Conservation (phyloP, 1,284 basidiomycete genomes). For the Apiotrichum siamense region DNA sequence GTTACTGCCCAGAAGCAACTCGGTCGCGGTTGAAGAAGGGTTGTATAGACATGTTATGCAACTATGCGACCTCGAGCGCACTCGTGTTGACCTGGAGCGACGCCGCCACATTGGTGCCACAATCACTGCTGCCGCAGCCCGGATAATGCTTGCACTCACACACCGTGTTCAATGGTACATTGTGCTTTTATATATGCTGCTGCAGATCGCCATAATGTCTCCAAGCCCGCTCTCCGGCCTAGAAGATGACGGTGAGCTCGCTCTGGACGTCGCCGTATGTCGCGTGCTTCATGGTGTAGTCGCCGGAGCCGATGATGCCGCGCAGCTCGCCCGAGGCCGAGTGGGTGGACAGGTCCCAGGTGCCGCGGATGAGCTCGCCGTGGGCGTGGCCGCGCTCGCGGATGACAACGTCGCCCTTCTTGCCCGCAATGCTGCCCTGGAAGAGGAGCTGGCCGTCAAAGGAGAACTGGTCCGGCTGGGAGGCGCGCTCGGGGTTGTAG, state of each 20-base stretch:
- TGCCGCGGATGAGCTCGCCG: neutral
- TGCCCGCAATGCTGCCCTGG: neutral
- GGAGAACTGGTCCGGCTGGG: neutral
- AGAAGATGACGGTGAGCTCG: neutral
- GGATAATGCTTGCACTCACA: no score
- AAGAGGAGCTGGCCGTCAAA: neutral
- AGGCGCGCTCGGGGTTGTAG: neutral
- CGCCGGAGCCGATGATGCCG: neutral
- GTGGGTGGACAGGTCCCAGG: neutral
- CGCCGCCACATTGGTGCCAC: no score
- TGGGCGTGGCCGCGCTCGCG: neutral
- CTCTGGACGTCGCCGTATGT: neutral
- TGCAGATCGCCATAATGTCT: no score
- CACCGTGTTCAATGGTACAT: no score
- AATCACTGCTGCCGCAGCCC: no score
- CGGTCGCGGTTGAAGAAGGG: no score
- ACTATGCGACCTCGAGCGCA: no score
- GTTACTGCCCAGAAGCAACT: no score
- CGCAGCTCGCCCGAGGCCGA: neutral
- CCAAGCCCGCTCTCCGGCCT: no score
- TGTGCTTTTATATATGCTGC: no score
- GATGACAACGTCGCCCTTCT: neutral
- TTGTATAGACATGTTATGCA: no score
- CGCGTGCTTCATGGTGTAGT: neutral
- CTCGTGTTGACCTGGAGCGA: no score